These are phyloP conservation scores for Cladosporium sp. DNA, from an alignment of 2,329 filamentous ascomycete species.

Conservation along the genomic window DNA sequence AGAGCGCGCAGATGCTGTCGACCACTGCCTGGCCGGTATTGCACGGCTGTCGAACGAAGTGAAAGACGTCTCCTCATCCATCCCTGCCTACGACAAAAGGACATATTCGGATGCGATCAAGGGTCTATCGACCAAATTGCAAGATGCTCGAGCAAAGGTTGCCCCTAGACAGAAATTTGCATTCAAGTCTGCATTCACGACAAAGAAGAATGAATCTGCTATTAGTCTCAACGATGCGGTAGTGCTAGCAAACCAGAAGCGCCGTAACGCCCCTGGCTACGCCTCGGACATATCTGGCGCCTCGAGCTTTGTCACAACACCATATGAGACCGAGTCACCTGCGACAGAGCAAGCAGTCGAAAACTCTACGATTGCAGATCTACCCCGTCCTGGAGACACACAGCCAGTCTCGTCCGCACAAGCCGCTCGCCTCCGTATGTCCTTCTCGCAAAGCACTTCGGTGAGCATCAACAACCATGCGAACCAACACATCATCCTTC, in stretches of 20 bases:
- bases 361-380: constrained; percentile 18
- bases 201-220: constrained; percentile 41
- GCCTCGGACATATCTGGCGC: constrained; percentile 38
- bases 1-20: constrained; percentile 77
- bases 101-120: constrained; percentile 85
- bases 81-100: constrained; percentile 87
- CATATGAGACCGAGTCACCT: constrained; percentile 27
- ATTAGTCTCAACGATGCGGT: constrained; percentile 59
- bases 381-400: constrained; percentile 47
- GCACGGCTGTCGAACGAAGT: constrained; percentile 80
- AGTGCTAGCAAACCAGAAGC: constrained; percentile 51
- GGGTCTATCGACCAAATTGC: constrained; percentile 74
- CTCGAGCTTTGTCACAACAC: constrained; percentile 46
- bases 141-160: constrained; percentile 65
- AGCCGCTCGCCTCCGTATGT: constrained; percentile 41
- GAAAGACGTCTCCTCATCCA: constrained; percentile 75
- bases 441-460: constrained; percentile 57
- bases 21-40: constrained; percentile 77
- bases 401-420: constrained; percentile 51
- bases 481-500: constrained; percentile 74
- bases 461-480: constrained; percentile 65
- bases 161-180: constrained; percentile 79
- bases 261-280: constrained; percentile 42
- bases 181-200: constrained; percentile 60
- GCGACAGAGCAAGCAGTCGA: constrained; percentile 25